phyloP scores from a whole-genome alignment of 257 asterid species.

The Lycium ferocissimum region DNA sequence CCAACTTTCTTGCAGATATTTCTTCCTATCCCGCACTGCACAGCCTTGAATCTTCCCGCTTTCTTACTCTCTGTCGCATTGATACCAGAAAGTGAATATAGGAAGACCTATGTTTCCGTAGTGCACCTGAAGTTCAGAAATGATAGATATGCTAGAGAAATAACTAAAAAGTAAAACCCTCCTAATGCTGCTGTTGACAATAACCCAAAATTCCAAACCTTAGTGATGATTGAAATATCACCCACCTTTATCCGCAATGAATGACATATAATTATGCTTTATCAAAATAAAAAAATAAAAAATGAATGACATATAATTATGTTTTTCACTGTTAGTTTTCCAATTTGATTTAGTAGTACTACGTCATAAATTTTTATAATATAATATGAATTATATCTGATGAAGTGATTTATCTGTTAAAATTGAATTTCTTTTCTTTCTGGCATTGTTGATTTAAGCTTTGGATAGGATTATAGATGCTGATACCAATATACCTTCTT shows the following conservation, averaged over 20 bases:
- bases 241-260: background rate
- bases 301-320: background rate
- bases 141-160: background rate
- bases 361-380: background rate
- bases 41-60: background rate
- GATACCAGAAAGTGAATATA: background rate
- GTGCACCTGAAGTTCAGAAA: background rate
- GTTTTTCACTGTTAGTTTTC: background rate
- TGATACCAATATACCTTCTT: background rate
- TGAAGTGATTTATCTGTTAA: background rate
- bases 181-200: background rate
- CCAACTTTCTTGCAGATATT: background rate
- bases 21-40: background rate
- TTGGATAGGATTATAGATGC: background rate
- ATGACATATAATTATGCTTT: background rate
- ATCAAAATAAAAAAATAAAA: too few relatives aligned
- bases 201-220: conserved; percentile 2
- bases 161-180: background rate
- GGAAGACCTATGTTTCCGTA: background rate
- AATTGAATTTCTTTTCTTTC: conserved; percentile 19
- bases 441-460: conserved; percentile 6
- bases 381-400: background rate
- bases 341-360: background rate
- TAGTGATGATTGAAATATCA: background rate
- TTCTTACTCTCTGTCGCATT: background rate